phyloP scores from a whole-genome alignment of 2,329 filamentous ascomycete genomes.

The Aspergillus udagawae region DNA sequence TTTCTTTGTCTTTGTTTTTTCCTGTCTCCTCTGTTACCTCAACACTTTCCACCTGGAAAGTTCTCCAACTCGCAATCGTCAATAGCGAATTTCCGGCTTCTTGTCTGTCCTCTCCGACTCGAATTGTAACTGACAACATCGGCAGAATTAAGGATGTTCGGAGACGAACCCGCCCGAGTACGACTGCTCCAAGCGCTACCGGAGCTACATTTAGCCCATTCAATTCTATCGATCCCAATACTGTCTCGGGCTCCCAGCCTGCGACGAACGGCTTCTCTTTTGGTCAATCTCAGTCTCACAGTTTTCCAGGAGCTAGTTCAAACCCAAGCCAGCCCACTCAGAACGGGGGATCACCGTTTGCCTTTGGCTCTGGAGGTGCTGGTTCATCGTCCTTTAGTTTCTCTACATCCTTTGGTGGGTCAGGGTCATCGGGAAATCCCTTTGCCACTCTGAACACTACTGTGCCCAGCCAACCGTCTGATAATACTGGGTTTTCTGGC shows the following conservation, averaged over 20 bases:
- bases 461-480: conserved; percentile 15
- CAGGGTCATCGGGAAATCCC: conserved; percentile 27
- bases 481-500: conserved; percentile 21
- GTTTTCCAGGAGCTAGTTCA: conserved; percentile 28
- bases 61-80: background rate
- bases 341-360: conserved; percentile 25
- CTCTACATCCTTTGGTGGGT: conserved; percentile 19
- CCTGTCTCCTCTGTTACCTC: background rate
- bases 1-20: background rate
- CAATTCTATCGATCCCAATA: conserved; percentile 27
- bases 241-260: conserved; percentile 18
- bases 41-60: background rate
- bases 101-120: background rate
- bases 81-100: background rate
- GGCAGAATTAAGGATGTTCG: conserved; percentile 23
- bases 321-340: conserved; percentile 17
- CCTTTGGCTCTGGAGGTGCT: conserved; percentile 27
- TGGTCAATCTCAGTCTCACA: conserved; percentile 35
- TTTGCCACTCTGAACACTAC: conserved; percentile 29
- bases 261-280: conserved; percentile 31
- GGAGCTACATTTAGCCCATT: conserved; percentile 26
- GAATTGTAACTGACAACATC: background rate
- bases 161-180: conserved; percentile 21
- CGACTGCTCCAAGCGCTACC: conserved; percentile 14
- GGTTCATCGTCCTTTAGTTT: conserved; percentile 31